These are phyloP conservation scores for Pseudozyma thailandica DNA, from an alignment of 1,284 basidiomycete species.

Conservation along the genomic window DNA sequence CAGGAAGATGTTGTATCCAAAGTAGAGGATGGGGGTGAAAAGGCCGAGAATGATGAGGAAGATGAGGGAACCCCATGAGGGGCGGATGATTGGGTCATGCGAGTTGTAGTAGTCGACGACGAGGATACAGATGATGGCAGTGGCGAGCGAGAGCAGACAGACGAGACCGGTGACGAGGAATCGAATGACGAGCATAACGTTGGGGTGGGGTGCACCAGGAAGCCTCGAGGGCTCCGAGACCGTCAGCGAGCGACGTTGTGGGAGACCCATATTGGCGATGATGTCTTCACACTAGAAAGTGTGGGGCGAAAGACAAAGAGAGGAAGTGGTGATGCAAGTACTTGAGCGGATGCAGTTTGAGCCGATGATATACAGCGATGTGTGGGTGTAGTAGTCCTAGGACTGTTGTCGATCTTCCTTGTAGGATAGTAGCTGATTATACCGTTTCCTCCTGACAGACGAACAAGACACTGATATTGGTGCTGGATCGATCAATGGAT, in stretches of 20 bases:
- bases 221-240: conserved; percentile 45
- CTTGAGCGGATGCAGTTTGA: neutral
- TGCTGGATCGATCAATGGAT: no score
- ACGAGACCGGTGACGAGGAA: conserved; percentile 63
- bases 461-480: no score
- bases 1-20: conserved; percentile 68
- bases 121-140: conserved; percentile 62
- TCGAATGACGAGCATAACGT: conserved; percentile 59
- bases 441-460: no score
- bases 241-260: conserved; percentile 57
- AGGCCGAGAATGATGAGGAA: conserved; percentile 68
- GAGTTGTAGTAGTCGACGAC: conserved; percentile 68
- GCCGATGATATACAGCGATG: neutral
- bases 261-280: conserved; percentile 58
- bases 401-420: no score
- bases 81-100: conserved; percentile 67
- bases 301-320: neutral
- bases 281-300: neutral
- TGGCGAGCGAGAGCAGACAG: conserved; percentile 59
- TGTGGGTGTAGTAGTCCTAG: no score
- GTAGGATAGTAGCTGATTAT: no score
- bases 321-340: neutral
- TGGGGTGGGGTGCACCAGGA: conserved; percentile 59
- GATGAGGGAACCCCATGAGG: conserved; percentile 69
- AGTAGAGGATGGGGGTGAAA: conserved; percentile 66